These are phyloP conservation scores for Fusarium marasasianum DNA, from an alignment of 2,329 filamentous ascomycete species.

Conservation along the genomic window DNA sequence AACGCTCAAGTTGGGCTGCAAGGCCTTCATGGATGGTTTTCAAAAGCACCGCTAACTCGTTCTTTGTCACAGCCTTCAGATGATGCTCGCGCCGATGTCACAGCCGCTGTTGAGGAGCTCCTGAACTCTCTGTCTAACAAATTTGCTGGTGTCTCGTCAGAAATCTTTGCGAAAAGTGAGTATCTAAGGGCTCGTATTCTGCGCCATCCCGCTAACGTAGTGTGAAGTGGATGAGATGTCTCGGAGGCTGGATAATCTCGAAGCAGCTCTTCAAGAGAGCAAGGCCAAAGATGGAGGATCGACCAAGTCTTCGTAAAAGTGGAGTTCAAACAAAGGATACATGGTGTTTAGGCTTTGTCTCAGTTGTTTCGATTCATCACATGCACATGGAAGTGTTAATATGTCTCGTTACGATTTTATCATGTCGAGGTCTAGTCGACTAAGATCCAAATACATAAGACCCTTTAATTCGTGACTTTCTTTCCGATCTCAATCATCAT, in stretches of 20 bases:
- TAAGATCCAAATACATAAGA: constrained; percentile 35
- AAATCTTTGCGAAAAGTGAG: constrained; percentile 89
- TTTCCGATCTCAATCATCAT: constrained; percentile 12
- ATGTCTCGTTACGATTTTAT: constrained; percentile 22
- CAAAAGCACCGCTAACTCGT: constrained; percentile 27
- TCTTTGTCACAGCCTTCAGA: constrained; percentile 49
- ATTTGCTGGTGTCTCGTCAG: constrained; percentile 83
- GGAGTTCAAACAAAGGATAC: background rate
- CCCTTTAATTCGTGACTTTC: constrained; percentile 18
- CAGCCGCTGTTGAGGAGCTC: constrained; percentile 84
- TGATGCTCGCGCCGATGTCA: constrained; percentile 70
- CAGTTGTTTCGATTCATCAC: constrained; percentile 19
- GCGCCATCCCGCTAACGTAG: constrained; percentile 18
- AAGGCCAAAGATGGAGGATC: constrained; percentile 56
- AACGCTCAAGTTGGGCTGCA: background rate
- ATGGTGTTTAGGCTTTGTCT: constrained; percentile 30
- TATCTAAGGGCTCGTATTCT: constrained; percentile 20
- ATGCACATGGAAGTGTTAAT: constrained; percentile 6
- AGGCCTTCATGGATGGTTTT: background rate
- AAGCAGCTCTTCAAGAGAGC: constrained; percentile 72
- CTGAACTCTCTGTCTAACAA: constrained; percentile 86
- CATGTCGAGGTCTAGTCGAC: constrained; percentile 27
- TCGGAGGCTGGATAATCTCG: constrained; percentile 82
- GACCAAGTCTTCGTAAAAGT: constrained; percentile 46
- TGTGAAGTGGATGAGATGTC: constrained; percentile 94